Evolutionary conservation across 1,284 basidiomycete genomes (phyloP), one percentile per base, ranked within the genome.

Genomic region (Leccinum subrobustum): DNA sequence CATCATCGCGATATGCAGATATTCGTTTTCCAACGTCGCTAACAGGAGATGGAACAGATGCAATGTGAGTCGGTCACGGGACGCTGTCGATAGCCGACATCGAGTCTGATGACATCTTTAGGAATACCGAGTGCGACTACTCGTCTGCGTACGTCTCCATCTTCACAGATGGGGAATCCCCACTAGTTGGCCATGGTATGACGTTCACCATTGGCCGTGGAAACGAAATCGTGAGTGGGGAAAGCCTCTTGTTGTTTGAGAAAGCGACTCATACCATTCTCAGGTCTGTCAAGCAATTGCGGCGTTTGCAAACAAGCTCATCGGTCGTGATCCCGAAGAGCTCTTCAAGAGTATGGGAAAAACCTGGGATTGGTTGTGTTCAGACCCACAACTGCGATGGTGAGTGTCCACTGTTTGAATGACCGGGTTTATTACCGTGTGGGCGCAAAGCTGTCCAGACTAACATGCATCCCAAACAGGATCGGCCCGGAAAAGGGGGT

Each of bases 171-270:
- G 71, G 71, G 0, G 72, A 71, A 57, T 78, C 83, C 4, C 82
- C 86, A 58, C 85, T 95, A 54, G 83, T 87, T 57, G 94, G 95
- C 33, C 87, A 93, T 69, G 95, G 95, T 56, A 95, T 96, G 95
- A 96, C 95, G 12, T 97, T 97, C 75, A 96, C 95, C n/a, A 96
- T 96, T 68, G 95, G 95, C 4, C 87, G 94, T 47, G 95, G 95
- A 27, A 98, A 96, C 73, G 96, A 98, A 63, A 94, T 96, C 67
- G 94, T 88, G 71, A 67, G 78, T 68, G 27, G 35, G 23, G 48
- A 27, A 16, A 16, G 14, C 25, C 4, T 27, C 54, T n/a, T 29
- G 42, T 48, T n/a, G 25, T 20, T 37, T 4, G 3, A 57, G 18
- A 9, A 23, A 57, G 14, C 25, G 33, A 48, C 11, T 61, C 59